Evolutionary conservation across 176 grass and related monocot genomes (phyloP), one percentile per base, ranked within the genome.

Genomic region (Raddia distichophylla): DNA sequence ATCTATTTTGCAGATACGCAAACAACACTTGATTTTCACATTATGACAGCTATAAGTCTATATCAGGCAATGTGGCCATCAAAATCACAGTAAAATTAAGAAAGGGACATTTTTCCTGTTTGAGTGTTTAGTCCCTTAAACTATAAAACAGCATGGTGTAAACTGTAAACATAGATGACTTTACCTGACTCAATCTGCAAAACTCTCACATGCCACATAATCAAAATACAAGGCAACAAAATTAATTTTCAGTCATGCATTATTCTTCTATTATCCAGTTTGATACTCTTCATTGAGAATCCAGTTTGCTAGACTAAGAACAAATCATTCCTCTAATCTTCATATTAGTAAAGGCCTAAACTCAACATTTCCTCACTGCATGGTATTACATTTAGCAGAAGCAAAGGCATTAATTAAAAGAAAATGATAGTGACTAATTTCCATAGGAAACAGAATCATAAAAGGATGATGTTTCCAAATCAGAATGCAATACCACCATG

Each of bases 1-100:
- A 75, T 68, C 45, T 37, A 69, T 80, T 59, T 35, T 3, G 54
- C 45, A 50, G 40, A 75, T 80, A 75, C 70, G 35, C 16, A 75
- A 80, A 42, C 10, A 75, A 1, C 9, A 72, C 10, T 69, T 6
- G 14, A 3, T 49, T 73, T 47, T 80, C 44, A 20, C 12, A 37
- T 80, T 18, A 52, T 37, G 4, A 34, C n/a, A 71, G 61, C 40
- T 53, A 20, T 1, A 73, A 76, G 56, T 76, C 40, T 45, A 82
- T 11, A 52, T 60, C 32, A 62, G 42, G 83, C 14, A 17, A 45
- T 69, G 56, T 27, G 5, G 33, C 35, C 47, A 14, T 79, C 66
- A 18, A 60, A 67, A 84, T 46, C 18, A 60, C n/a, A 51, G n/a
- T 42, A 63, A 33, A 20, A n/a, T n/a, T n/a, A 75, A 66, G 74